A percentile compares a stretch with the other conserved stretches of the same genome.
These are phyloP conservation scores for Blastomyces parvus DNA, from an alignment of 2,329 filamentous ascomycete species.

Conservation along the genomic window DNA sequence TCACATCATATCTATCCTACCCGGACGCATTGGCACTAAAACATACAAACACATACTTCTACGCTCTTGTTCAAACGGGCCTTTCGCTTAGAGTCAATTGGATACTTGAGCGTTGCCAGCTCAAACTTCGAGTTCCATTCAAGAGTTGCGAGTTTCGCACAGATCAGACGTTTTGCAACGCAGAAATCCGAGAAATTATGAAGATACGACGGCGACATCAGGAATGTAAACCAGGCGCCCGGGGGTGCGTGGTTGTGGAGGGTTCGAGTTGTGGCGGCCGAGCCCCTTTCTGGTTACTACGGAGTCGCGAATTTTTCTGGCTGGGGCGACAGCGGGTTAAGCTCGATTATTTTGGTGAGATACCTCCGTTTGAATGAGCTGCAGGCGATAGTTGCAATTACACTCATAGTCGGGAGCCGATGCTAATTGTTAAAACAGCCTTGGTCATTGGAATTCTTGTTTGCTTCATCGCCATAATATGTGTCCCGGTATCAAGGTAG, in stretches of 20 bases:
- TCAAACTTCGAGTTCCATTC: constrained; percentile 58
- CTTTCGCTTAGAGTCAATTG: constrained; percentile 58
- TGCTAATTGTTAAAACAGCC: constrained; percentile 5
- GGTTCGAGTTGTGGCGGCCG: constrained; percentile 20
- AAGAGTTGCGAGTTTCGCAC: constrained; percentile 35
- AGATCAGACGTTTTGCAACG: constrained; percentile 35
- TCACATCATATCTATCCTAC: constrained; percentile 53
- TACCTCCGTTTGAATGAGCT: background rate
- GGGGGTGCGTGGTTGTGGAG: constrained; percentile 32
- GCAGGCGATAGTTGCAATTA: background rate
- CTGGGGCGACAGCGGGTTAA: constrained; percentile 1
- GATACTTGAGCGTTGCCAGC: constrained; percentile 54
- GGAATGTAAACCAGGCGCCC: constrained; percentile 26
- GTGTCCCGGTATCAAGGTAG: constrained; percentile 4
- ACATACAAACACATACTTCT: constrained; percentile 56
- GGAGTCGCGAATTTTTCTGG: constrained; percentile 3
- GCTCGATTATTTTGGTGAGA: constrained; percentile 11
- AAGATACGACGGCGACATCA: constrained; percentile 32
- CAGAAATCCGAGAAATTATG: constrained; percentile 35
- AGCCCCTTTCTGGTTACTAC: constrained; percentile 1
- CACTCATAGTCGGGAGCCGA: background rate
- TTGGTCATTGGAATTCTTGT: constrained; percentile 11
- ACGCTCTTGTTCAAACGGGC: constrained; percentile 55
- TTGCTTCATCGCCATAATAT: constrained; percentile 10
- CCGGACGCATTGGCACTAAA: constrained; percentile 63